phyloP scores from a whole-genome alignment of 345 rosid species.

The Boechera retrofracta region DNA sequence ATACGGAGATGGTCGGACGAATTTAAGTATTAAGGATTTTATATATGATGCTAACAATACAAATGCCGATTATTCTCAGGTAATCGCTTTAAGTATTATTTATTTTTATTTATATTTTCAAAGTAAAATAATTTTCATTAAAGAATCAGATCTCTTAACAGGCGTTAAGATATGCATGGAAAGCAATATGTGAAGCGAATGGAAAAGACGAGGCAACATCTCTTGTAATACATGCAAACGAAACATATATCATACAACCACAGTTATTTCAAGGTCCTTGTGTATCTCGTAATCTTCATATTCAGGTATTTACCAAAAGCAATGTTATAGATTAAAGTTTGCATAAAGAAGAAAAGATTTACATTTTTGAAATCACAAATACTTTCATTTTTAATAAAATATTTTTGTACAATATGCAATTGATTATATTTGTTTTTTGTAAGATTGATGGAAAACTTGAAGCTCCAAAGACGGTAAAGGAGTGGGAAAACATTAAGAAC shows the following conservation, averaged over 20 bases:
- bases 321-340: neutral
- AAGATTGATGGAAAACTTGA: constrained; percentile 29
- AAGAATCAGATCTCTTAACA: neutral
- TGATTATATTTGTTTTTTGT: neutral
- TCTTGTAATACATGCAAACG: constrained; percentile 10
- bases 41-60: neutral
- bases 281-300: constrained; percentile 9
- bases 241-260: constrained; percentile 16
- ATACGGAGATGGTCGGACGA: constrained; percentile 1
- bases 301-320: constrained; percentile 5
- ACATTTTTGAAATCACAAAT: too few species aligned
- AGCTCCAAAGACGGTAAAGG: neutral
- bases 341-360: too few species aligned
- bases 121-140: neutral
- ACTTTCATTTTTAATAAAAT: too few species aligned
- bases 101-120: neutral
- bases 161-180: constrained; percentile 24
- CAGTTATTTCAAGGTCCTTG: constrained; percentile 25
- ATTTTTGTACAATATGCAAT: neutral
- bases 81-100: neutral
- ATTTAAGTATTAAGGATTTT: constrained; percentile 30
- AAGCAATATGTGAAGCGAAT: neutral
- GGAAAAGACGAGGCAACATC: neutral
- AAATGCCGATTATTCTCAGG: constrained; percentile 21
- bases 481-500: neutral